Evolutionary conservation across 2,329 filamentous ascomycete species (phyloP).

Genomic region (Pseudogymnoascus sp.): DNA sequence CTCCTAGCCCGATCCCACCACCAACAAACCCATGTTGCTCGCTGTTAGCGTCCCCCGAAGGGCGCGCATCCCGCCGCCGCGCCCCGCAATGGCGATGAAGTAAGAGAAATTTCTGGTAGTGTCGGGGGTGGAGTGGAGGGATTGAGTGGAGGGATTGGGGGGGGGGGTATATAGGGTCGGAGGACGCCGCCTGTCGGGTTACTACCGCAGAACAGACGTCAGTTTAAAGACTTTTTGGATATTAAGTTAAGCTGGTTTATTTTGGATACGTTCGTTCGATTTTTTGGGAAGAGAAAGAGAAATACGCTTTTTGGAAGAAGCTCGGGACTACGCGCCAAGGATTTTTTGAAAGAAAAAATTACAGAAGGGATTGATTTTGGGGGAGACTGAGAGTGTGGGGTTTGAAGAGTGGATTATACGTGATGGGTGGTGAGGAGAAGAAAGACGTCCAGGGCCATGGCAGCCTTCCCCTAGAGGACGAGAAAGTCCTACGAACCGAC

Average conservation of each 20-base stretch:
- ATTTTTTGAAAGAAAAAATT: not conserved
- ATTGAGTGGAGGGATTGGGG: not conserved
- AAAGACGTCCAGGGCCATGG: not conserved
- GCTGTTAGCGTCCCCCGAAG: not conserved
- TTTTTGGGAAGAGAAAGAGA: no score
- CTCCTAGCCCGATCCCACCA: not conserved
- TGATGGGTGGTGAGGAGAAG: not conserved
- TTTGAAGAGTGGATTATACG: not conserved
- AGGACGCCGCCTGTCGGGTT: not conserved
- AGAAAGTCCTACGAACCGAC: not conserved
- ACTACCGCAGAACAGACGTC: no score
- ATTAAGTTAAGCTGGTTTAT: no score
- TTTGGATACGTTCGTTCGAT: no score
- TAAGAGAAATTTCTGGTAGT: not conserved
- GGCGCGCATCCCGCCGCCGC: not conserved
- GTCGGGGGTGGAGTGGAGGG: not conserved
- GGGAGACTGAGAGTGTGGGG: not conserved
- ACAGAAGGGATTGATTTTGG: no score
- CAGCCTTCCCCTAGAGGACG: not conserved
- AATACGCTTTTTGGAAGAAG: no score
- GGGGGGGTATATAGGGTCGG: not conserved
- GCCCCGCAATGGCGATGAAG: not conserved
- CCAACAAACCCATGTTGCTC: not conserved
- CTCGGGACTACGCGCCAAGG: no score
- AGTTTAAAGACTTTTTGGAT: no score